Conservation (phyloP, 768 basidiomycete genomes). For the Calocybe gangraenosa region DNA sequence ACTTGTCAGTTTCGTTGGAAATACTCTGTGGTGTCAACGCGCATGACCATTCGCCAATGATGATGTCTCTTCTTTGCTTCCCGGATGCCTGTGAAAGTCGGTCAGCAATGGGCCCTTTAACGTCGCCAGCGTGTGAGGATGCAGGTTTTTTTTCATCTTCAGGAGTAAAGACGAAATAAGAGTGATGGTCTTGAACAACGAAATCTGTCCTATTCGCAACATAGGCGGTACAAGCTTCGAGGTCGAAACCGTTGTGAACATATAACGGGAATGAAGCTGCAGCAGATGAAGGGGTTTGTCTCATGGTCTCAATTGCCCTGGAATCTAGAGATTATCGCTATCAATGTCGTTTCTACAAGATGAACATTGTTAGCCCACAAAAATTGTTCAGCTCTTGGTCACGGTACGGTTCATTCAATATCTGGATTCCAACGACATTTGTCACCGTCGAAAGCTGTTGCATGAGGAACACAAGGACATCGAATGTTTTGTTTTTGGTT, state of each 20-base stretch:
- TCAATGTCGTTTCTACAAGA: slow-evolving; percentile 1
- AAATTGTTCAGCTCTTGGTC: slow-evolving; percentile 41
- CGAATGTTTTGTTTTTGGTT: slow-evolving; percentile 50
- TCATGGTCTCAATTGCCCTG: slow-evolving; percentile 45
- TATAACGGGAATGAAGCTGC: slow-evolving; percentile 52
- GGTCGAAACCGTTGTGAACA: slow-evolving; percentile 66
- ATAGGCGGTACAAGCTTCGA: slow-evolving; percentile 44
- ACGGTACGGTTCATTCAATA: slow-evolving; percentile 58
- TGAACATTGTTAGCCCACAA: slow-evolving; percentile 29
- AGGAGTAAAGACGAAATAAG: slow-evolving; percentile 64
- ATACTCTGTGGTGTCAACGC: slow-evolving; percentile 64
- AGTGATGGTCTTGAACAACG: slow-evolving; percentile 71
- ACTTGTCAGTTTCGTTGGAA: slow-evolving; percentile 38
- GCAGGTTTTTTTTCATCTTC: slow-evolving; percentile 47
- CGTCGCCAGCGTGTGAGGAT: slow-evolving; percentile 49
- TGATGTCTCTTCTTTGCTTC: slow-evolving; percentile 40
- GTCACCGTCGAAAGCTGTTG: slow-evolving; percentile 36
- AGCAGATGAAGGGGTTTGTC: slow-evolving; percentile 30
- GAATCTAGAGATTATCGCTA: slow-evolving; percentile 33
- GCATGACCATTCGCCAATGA: slow-evolving; percentile 86
- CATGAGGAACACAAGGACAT: slow-evolving; percentile 44
- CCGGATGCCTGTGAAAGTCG: slow-evolving; percentile 23
- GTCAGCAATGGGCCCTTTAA: slow-evolving; percentile 35
- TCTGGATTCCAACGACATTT: slow-evolving; percentile 58
- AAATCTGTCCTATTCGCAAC: slow-evolving; percentile 52